Conservation (phyloP, 495 filamentous ascomycete genomes). For the Xylaria cubensis region DNA sequence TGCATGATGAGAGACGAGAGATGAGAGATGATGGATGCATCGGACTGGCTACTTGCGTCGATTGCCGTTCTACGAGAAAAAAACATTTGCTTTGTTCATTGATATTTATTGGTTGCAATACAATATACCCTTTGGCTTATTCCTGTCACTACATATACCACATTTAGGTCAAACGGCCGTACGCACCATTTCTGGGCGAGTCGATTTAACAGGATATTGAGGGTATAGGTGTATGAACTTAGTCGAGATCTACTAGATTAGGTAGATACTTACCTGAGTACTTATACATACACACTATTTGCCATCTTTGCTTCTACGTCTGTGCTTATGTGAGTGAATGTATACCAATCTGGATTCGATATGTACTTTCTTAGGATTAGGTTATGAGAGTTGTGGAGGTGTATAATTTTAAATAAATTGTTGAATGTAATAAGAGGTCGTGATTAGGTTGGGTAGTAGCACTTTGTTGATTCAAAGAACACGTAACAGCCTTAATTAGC, state of each 20-base stretch:
- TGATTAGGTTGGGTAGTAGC: too few species aligned
- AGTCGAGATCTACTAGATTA: neutral
- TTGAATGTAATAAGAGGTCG: neutral
- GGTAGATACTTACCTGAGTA: neutral
- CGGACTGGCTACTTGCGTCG: neutral
- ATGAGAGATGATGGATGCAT: conserved; percentile 23
- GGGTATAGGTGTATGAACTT: conserved; percentile 3
- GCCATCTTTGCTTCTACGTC: neutral
- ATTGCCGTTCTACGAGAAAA: neutral
- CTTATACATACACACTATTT: neutral
- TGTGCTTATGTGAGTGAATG: neutral
- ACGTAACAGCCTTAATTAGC: neutral
- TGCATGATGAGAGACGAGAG: conserved; percentile 7
- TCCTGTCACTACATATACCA: conserved; percentile 7
- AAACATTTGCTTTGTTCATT: neutral
- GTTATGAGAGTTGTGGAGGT: neutral
- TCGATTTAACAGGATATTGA: neutral
- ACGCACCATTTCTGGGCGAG: neutral
- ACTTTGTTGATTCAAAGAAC: neutral
- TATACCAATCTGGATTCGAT: neutral
- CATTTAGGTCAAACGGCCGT: neutral
- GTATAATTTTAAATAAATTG: neutral
- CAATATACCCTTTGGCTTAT: conserved; percentile 26
- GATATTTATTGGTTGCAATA: neutral
- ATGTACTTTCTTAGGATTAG: neutral